Evolutionary conservation across 495 filamentous ascomycete genomes (phyloP), one percentile per base, ranked within the genome.

Genomic region (Lophiostoma macrostomum): DNA sequence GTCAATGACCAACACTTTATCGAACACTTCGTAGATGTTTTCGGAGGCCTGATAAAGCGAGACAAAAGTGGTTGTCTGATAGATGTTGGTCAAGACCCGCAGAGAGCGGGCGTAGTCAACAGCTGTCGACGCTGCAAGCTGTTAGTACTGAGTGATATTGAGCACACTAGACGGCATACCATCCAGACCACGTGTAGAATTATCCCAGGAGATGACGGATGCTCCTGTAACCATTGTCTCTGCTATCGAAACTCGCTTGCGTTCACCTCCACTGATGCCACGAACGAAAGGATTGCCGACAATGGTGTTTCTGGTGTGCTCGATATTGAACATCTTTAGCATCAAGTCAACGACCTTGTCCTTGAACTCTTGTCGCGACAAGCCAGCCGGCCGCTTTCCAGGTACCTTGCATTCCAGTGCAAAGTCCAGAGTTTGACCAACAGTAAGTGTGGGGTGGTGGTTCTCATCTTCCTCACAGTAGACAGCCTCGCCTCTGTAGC

Each of bases 301-400:
- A 22, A 88, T 81, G 0, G 90, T 95, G 58, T 88, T 79, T 22
- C 78, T 75, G 1, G 88, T 91, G 61, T 94, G 87, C 60, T 87
- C 81, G 35, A 94, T 91, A 53, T 89, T 89, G 74, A 94, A 91
- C 81, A 91, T 90, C 53, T 83, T 86, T 31, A 91, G 70, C n/a
- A 93, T 70, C 63, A 84, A 75, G 13, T 79, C 74, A 37, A 86
- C 78, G 18, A 89, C 80, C 54, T 78, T 79, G 29, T 85, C 77
- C 65, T 88, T 87, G 71, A 87, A 89, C 37, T 84, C 80, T 1
- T 73, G 68, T 50, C 82, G 84, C 16, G 74, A 78, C 14, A 88
- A 73, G 4, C 84, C 84, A 2, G 75, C 74, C 0, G 85, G 84
- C 11, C 86, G 73, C 56, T 88, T 87, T 4, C 81, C 82, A 2